These are phyloP conservation scores for Centrapalus pauciflorus DNA, from an alignment of 129 eudicot genomes.

Conservation along the genomic window DNA sequence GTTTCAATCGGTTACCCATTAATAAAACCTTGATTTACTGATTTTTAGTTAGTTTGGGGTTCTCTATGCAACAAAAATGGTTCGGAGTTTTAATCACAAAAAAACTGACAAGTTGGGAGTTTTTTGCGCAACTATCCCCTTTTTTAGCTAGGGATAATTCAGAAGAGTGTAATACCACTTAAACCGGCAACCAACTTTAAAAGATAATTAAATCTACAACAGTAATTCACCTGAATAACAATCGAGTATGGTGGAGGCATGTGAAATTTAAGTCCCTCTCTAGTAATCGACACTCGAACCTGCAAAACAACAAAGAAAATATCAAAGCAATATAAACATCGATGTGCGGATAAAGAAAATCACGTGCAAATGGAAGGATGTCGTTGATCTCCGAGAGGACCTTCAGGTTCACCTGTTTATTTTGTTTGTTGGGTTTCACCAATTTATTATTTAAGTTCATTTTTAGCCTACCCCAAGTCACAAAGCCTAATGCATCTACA, in stretches of 20 bases:
- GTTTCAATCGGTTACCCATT: no score
- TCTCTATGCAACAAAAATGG: no score
- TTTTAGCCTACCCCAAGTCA: no score
- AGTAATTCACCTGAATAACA: constrained; percentile 67
- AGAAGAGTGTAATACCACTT: no score
- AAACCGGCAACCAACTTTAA: neutral
- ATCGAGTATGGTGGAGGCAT: constrained; percentile 97
- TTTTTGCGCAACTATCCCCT: no score
- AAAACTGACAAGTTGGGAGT: no score
- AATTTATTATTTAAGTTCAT: no score
- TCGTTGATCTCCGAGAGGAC: neutral
- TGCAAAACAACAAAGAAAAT: constrained; percentile 24
- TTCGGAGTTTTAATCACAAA: no score
- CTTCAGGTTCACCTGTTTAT: neutral
- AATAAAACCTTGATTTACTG: no score
- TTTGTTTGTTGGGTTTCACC: neutral
- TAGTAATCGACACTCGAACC: constrained; percentile 56
- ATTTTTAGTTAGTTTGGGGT: no score
- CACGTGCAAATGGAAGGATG: neutral
- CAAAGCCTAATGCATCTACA: no score
- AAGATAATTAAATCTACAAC: neutral
- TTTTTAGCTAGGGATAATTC: no score
- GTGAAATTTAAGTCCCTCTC: constrained; percentile 44
- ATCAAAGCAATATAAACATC: neutral
- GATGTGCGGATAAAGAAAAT: neutral